Evolutionary conservation across 352 stramenopile species (phyloP), one percentile per base, ranked within the genome.

Genomic region (Pythium sukuiense): DNA sequence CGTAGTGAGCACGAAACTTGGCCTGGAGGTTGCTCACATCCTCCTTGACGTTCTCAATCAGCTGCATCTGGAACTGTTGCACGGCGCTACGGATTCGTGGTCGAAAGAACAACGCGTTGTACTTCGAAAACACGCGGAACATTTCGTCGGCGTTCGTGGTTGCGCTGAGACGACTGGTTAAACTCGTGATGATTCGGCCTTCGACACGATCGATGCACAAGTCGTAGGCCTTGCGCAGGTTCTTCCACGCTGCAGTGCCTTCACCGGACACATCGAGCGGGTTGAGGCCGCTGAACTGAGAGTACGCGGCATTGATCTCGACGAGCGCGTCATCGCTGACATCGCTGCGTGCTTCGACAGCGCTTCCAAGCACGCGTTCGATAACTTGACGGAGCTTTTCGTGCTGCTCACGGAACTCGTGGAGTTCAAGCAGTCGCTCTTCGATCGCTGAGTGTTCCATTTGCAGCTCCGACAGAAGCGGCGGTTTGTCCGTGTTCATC

Each of bases 41-140:
- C 54, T 98, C 83, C 48, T 97, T 95, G 12, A 99, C 97, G 30
- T 98, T 99, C 64, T 97, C 93, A 63, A 99, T 98, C 8, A 99
- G 84, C 66, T 98, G 92, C 74, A 99, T 97, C 72, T 99, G 97
- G 74, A 99, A 99, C 83, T 99, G 96, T 67, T 99, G 98, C 30
- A 99, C 97, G 5, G 97, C 97, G 32, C 84, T 95, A 26, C 90
- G 90, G 68, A 98, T 97, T 18, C 97, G 90, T 48, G 96, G 97
- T 14, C 97, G 90, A 53, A 98, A 97, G 68, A 99, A 96, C 29
- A 99, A 87, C 43, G 96, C 92, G 61, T 99, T 99, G 81, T 99
- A 99, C 67, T 97, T 97, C 18, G 92, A 96, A 68, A 99, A 99
- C 6, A 99, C 96, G 11, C 89, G 82, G 60, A 98, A 98, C 94